A percentile compares a stretch with the other conserved stretches of the same genome.
Evolutionary conservation across 2,329 filamentous ascomycete genomes (phyloP).

Genomic region (Botrytis squamosa): DNA sequence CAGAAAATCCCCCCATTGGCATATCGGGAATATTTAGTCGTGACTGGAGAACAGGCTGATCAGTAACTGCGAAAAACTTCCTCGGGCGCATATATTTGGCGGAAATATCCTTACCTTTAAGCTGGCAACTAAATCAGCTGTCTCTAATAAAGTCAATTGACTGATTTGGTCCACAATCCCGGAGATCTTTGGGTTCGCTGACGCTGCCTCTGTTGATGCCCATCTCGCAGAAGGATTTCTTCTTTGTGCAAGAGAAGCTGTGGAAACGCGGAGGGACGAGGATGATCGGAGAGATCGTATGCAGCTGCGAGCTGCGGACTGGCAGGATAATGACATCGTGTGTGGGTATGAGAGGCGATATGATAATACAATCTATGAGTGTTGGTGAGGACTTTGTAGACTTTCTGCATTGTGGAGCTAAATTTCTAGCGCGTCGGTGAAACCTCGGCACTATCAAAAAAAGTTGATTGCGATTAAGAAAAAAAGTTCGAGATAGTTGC

Average conservation of each 20-base stretch:
- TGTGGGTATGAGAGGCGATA: conserved; percentile 31
- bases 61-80: conserved; percentile 22
- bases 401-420: conserved; percentile 22
- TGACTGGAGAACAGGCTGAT: conserved; percentile 55
- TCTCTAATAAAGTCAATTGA: conserved; percentile 95
- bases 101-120: conserved; percentile 71
- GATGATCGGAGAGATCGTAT: conserved; percentile 58
- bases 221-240: conserved; percentile 62
- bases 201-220: conserved; percentile 76
- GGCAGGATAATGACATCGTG: conserved; percentile 62
- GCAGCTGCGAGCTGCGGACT: conserved; percentile 64
- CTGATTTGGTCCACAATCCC: conserved; percentile 98
- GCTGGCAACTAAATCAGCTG: conserved; percentile 88
- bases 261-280: conserved; percentile 47
- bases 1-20: conserved; percentile 87
- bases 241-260: conserved; percentile 46
- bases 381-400: conserved; percentile 30
- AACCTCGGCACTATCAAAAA: conserved; percentile 16
- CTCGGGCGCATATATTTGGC: neutral
- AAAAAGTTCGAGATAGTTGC: conserved; percentile 23
- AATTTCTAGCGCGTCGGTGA: conserved; percentile 24
- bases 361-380: conserved; percentile 15
- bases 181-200: conserved; percentile 84
- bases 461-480: conserved; percentile 19
- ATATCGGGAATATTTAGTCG: conserved; percentile 97